Evolutionary conservation across 768 basidiomycete genomes (phyloP).

Genomic region (Suillus plorans): DNA sequence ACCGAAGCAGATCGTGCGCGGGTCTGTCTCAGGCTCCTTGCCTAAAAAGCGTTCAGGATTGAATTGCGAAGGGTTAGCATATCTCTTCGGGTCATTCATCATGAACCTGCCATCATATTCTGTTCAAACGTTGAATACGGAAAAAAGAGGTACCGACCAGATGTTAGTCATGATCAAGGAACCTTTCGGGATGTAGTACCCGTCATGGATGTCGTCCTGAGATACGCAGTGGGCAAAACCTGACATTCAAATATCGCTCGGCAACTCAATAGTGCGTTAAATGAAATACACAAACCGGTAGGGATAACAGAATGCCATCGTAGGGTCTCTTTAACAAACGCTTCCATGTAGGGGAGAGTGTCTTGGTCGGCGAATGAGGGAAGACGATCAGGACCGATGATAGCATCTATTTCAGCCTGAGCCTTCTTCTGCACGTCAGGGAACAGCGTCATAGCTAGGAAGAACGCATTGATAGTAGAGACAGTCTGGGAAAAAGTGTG

Average conservation of each 20-base stretch:
- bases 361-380: conserved; percentile 60
- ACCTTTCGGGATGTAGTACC: conserved; percentile 58
- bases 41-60: conserved; percentile 54
- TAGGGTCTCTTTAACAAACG: conserved; percentile 57
- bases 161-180: conserved; percentile 25
- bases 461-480: conserved; percentile 12
- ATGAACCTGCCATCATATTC: conserved; percentile 18
- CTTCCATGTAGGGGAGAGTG: conserved; percentile 59
- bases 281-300: conserved; percentile 38
- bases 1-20: conserved; percentile 58
- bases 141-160: conserved; percentile 18
- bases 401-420: conserved; percentile 59
- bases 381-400: conserved; percentile 58
- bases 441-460: conserved; percentile 6
- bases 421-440: conserved; percentile 56
- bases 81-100: conserved; percentile 29
- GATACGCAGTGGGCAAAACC: conserved; percentile 48
- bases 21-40: conserved; percentile 44
- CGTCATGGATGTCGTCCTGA: conserved; percentile 63
- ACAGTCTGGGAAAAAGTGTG: background rate
- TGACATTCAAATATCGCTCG: conserved; percentile 16
- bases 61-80: conserved; percentile 49
- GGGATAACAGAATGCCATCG: conserved; percentile 43
- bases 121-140: conserved; percentile 1
- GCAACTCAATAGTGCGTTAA: conserved; percentile 32